phyloP scores from a whole-genome alignment of 192 early-diverging fungal genomes.

The Martensiomyces pterosporus region DNA sequence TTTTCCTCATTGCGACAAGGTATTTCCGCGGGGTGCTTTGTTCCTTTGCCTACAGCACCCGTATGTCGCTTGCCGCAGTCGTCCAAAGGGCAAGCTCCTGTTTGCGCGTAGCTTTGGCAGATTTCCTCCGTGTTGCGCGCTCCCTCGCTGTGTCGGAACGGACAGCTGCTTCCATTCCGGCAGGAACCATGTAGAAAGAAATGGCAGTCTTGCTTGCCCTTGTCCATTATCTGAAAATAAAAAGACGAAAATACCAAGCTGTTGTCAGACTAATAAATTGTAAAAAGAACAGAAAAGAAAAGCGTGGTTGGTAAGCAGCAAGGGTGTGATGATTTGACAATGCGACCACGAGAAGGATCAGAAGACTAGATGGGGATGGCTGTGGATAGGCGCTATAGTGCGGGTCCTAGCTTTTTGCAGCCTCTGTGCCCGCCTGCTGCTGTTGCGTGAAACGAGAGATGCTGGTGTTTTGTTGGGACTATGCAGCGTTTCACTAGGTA shows the following conservation, averaged over 20 bases:
- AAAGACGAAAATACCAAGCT: not conserved
- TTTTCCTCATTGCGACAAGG: conserved; percentile 40
- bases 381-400: too few species aligned
- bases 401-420: too few species aligned
- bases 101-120: conserved; percentile 20
- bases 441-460: too few species aligned
- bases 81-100: conserved; percentile 21
- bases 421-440: too few species aligned
- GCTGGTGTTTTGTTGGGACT: too few species aligned
- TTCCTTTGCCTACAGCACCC: conserved; percentile 17
- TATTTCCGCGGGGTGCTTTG: conserved; percentile 7
- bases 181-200: conserved; percentile 36
- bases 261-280: not conserved
- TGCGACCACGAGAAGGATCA: too few species aligned
- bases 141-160: conserved; percentile 34
- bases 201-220: conserved; percentile 34
- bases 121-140: conserved; percentile 20
- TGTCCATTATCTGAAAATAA: conserved; percentile 11
- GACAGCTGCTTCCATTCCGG: conserved; percentile 34
- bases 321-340: too few species aligned
- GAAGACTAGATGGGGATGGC: too few species aligned
- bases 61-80: conserved; percentile 41
- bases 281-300: conserved; percentile 1
- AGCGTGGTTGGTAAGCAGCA: too few species aligned
- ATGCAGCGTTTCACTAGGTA: too few species aligned